A percentile compares a stretch with the other conserved stretches of the same genome.
Conservation (phyloP, 2,329 filamentous ascomycete genomes). For the Monilinia fructigena region DNA sequence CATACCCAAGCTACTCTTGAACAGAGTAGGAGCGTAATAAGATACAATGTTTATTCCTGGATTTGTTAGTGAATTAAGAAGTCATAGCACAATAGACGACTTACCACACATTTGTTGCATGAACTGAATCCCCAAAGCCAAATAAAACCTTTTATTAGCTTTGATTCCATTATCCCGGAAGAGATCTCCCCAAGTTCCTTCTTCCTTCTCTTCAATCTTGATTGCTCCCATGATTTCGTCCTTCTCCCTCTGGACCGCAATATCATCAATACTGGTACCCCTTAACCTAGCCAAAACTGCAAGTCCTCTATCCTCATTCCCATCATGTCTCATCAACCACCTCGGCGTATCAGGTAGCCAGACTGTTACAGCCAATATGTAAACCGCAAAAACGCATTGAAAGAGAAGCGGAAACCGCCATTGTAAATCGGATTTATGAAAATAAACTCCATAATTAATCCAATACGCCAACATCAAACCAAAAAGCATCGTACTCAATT, state of each 20-base stretch:
- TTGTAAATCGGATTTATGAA: background rate
- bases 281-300: slow-evolving; percentile 59
- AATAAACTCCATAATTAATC: background rate
- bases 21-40: background rate
- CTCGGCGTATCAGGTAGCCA: slow-evolving; percentile 92
- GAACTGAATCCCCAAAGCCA: slow-evolving; percentile 48
- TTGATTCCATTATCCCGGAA: slow-evolving; percentile 48
- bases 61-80: too few relatives aligned
- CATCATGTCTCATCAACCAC: slow-evolving; percentile 92
- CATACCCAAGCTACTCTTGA: background rate
- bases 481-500: slow-evolving; percentile 1
- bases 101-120: slow-evolving; percentile 48
- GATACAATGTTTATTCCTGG: background rate
- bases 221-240: slow-evolving; percentile 30
- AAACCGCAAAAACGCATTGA: slow-evolving; percentile 67
- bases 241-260: slow-evolving; percentile 18
- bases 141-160: slow-evolving; percentile 50
- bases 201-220: slow-evolving; percentile 39
- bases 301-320: slow-evolving; percentile 91
- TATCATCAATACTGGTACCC: background rate
- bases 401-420: background rate
- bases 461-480: background rate
- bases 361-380: slow-evolving; percentile 78
- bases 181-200: background rate
- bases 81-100: slow-evolving; percentile 30